phyloP scores from a whole-genome alignment of 1,284 basidiomycete genomes.

The Ganoderma meredithae region DNA sequence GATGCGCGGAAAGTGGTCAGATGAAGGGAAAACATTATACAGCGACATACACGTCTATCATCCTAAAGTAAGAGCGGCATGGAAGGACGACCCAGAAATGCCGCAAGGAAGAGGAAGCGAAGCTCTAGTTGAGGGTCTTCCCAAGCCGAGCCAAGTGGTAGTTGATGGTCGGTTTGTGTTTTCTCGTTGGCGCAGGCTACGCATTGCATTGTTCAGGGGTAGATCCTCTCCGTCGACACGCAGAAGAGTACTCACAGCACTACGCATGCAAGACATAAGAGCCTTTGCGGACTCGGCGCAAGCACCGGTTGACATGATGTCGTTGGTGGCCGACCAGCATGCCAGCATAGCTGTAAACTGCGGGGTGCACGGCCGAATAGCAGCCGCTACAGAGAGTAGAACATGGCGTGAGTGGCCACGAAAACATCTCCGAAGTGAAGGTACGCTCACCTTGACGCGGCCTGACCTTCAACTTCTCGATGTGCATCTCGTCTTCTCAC shows the following conservation, averaged over 20 bases:
- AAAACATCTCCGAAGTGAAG: neutral
- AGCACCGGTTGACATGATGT: conserved; percentile 65
- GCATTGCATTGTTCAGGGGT: conserved; percentile 10
- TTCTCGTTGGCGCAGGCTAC: conserved; percentile 70
- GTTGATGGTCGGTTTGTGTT: conserved; percentile 79
- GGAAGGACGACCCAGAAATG: neutral
- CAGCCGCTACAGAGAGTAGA: conserved; percentile 17
- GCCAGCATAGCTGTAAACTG: conserved; percentile 87
- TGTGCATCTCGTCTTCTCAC: conserved; percentile 58
- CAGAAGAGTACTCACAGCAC: conserved; percentile 64
- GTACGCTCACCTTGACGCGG: conserved; percentile 72
- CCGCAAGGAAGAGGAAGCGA: neutral
- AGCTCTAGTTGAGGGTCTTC: conserved; percentile 68
- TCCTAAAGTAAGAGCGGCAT: conserved; percentile 14
- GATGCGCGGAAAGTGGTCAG: neutral
- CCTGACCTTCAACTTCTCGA: conserved; percentile 82
- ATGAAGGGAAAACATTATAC: conserved; percentile 26
- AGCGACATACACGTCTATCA: conserved; percentile 25
- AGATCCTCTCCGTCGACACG: conserved; percentile 11
- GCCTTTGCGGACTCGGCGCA: conserved; percentile 75
- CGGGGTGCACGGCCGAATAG: conserved; percentile 52
- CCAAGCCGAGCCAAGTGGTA: conserved; percentile 83
- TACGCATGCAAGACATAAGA: conserved; percentile 89
- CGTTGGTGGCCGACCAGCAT: conserved; percentile 89
- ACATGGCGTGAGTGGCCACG: neutral